Evolutionary conservation across 1,284 basidiomycete genomes (phyloP).

Genomic region (Marasmius fiardii): DNA sequence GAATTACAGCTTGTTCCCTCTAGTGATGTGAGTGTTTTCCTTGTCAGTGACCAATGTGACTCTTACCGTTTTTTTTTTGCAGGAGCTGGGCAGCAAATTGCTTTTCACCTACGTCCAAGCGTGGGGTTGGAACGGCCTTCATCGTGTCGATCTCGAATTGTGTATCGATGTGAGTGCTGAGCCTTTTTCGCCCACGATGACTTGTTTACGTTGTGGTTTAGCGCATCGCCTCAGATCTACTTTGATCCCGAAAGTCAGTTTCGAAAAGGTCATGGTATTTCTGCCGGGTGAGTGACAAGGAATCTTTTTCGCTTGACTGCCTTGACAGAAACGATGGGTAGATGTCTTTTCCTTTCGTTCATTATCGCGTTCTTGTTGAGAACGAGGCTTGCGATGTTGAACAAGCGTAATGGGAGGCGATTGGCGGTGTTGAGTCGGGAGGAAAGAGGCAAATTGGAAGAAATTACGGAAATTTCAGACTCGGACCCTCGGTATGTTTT

Average conservation of each 20-base stretch:
- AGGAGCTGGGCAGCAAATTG: constrained; percentile 59
- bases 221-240: constrained; percentile 56
- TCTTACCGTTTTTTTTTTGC: constrained; percentile 1
- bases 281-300: constrained; percentile 40
- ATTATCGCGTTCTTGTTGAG: constrained; percentile 76
- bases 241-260: constrained; percentile 47
- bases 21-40: constrained; percentile 43
- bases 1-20: constrained; percentile 51
- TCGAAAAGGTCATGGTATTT: constrained; percentile 51
- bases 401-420: constrained; percentile 3
- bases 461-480: constrained; percentile 8
- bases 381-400: constrained; percentile 75
- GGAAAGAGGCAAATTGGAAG: constrained; percentile 2
- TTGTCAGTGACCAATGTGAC: background rate
- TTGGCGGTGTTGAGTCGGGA: constrained; percentile 9
- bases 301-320: constrained; percentile 3
- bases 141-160: constrained; percentile 56
- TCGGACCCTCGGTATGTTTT: constrained; percentile 11
- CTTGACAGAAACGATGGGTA: background rate
- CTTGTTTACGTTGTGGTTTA: constrained; percentile 18
- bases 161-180: constrained; percentile 44
- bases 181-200: background rate
- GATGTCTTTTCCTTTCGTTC: constrained; percentile 34
- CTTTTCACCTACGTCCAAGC: constrained; percentile 54
- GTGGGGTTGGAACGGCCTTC: constrained; percentile 56